Base-by-base conservation (phyloP, 768 basidiomycete species). In the Boletus rubroflammeus region DNA sequence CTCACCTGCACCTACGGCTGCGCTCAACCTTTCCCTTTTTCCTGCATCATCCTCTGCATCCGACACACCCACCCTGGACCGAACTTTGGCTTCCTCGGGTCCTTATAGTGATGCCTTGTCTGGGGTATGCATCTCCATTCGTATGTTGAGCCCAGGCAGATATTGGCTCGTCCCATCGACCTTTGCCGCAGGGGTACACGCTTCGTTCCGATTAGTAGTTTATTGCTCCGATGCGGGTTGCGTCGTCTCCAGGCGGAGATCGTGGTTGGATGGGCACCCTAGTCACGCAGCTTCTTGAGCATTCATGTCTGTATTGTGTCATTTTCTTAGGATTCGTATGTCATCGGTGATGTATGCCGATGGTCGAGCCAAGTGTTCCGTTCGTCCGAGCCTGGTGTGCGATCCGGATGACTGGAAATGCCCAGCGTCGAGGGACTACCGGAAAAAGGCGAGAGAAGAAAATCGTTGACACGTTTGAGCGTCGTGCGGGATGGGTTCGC, bases 401-500 rank as follows among this genome's bases (percentile, higher is more conserved):
- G 1, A 3, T 43, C 44, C 8, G 29, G 5, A 39, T 31, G 36
- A 15, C 40, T 43, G 32, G 8, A 23, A 25, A 40, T 4, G 25
- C 19, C 19, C 9, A 34, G 5, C 25, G 3, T 28, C 25, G 34
- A 36, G 13, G 40, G 39, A 13, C 40, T 4, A 15, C 32, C 32
- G 28, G 43, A 35, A 17, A 55, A 47, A 1, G 69, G 65, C 3
- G 82, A 80, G 60, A 93, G 77, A 6, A 91, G 68, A 59, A 79
- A 88, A 58, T 87, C 84, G 64, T 93, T 92, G 42, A 90, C 81
- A 14, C 85, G 73, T 68, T 90, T 90, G 55, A 98, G 76, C 9
- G 88, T 91, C 15, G 83, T 78, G 39, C 93, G 80, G 10, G 90
- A 85, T 0, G 96, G 95, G 66, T 97, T 98, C 4, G 85, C 88